These are phyloP conservation scores for Ophiosphaerella korrae DNA, from an alignment of 2,329 filamentous ascomycete species.

Conservation along the genomic window DNA sequence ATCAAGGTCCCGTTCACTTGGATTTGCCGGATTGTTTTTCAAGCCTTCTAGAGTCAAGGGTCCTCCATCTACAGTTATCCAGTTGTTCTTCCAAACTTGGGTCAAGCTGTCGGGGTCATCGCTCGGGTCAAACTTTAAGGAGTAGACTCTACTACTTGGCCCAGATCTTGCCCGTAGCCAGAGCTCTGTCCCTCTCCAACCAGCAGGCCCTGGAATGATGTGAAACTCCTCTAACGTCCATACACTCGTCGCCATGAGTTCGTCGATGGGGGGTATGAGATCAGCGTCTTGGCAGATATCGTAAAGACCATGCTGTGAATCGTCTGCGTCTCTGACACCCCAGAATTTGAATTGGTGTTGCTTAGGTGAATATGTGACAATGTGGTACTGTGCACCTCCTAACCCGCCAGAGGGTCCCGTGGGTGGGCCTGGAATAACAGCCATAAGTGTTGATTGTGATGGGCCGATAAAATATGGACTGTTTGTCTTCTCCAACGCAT, in stretches of 20 bases:
- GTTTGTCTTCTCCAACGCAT: constrained; percentile 68
- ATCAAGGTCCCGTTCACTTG: constrained; percentile 40
- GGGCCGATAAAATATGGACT: constrained; percentile 77
- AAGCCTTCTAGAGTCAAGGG: constrained; percentile 49
- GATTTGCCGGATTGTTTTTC: constrained; percentile 45
- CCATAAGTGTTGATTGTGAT: constrained; percentile 75
- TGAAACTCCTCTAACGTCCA: constrained; percentile 58
- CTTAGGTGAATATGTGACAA: constrained; percentile 86
- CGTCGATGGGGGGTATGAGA: constrained; percentile 66
- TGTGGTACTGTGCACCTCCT: constrained; percentile 60
- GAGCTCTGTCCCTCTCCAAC: constrained; percentile 49
- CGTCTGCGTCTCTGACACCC: constrained; percentile 69
- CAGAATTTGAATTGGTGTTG: constrained; percentile 96
- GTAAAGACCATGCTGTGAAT: constrained; percentile 64
- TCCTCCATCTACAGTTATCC: constrained; percentile 52
- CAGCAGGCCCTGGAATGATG: constrained; percentile 43
- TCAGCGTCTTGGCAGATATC: constrained; percentile 70
- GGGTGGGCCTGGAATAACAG: constrained; percentile 65
- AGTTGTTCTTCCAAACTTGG: constrained; percentile 67
- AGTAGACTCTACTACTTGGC: constrained; percentile 65
- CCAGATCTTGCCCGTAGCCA: constrained; percentile 62
- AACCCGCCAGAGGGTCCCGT: constrained; percentile 41
- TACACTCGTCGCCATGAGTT: constrained; percentile 56
- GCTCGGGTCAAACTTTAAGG: constrained; percentile 74
- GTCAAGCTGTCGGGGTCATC: constrained; percentile 67